A percentile compares a stretch with the other conserved stretches of the same genome.
Conservation (phyloP, 1,139 yeast genomes). For the Wickerhamomyces sp. region DNA sequence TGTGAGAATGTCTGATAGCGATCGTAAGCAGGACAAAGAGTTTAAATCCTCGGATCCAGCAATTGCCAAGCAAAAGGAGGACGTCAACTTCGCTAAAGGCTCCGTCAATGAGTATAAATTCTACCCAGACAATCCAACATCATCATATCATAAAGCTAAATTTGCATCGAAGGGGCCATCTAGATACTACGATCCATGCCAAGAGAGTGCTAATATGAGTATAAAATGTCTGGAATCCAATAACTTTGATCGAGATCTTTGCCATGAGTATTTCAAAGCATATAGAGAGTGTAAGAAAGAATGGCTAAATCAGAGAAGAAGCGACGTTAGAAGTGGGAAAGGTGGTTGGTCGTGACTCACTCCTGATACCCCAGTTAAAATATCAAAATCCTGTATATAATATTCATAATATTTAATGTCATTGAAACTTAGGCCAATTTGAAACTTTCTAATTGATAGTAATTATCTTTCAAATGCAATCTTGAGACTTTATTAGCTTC, state of each 20-base stretch:
- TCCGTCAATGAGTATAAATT: constrained; percentile 54
- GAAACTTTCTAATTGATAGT: neutral
- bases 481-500: neutral
- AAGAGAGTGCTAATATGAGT: constrained; percentile 83
- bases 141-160: constrained; percentile 28
- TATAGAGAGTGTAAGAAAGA: constrained; percentile 88
- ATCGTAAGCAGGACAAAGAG: constrained; percentile 13
- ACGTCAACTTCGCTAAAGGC: constrained; percentile 57
- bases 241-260: constrained; percentile 69
- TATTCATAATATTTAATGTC: neutral
- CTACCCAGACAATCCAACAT: constrained; percentile 70
- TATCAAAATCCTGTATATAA: neutral
- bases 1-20: constrained; percentile 7
- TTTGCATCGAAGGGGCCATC: constrained; percentile 63
- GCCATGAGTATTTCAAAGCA: constrained; percentile 86
- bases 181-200: constrained; percentile 89
- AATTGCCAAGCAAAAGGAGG: constrained; percentile 38
- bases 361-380: neutral
- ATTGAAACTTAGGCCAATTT: neutral
- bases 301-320: constrained; percentile 46
- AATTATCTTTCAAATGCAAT: neutral
- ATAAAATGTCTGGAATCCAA: constrained; percentile 73
- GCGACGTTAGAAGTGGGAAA: constrained; percentile 29
- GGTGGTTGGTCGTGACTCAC: constrained; percentile 20
- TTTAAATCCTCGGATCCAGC: constrained; percentile 25